Evolutionary conservation across 148 eudicot species (phyloP), one percentile per base, ranked within the genome.

Genomic region (Fagopyrum esculentum): DNA sequence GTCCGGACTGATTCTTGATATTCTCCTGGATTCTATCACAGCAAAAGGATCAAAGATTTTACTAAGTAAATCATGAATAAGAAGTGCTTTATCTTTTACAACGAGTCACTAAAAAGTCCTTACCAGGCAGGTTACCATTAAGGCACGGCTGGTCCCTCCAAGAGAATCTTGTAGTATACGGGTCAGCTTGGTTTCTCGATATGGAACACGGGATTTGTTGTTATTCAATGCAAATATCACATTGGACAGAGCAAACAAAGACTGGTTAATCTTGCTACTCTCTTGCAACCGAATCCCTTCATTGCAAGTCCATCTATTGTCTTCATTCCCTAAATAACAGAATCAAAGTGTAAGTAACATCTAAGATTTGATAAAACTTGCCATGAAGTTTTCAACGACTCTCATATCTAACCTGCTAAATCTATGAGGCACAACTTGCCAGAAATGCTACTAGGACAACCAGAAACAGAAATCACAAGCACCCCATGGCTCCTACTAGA

Each of bases 121-220:
- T 84, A 95, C 99, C 96, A 95, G 80, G 76, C 97, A 95, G 75
- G 99, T 96, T 22, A 95, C 86, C 99, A 95, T 92, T 50, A 95
- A 73, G 52, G 99, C 89, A 79, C 77, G 92, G 60, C 91, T 90
- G 74, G 87, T 90, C 75, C 96, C 94, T 73, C 99, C 99, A 69
- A 95, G 99, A 63, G 98, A 94, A 83, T 90, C 97, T 75, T 94
- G 97, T 71, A 94, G 74, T 74, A 94, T 87, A n/a, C 98, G 90
- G n/a, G 98, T 94, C 80, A 94, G 76, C 79, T 92, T 94, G 89
- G 89, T 94, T 77, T 94, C 98, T 81, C 98, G 79, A 63, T 90
- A 94, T 17, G 98, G 97, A 66, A 95, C 78, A 82, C 97, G 81
- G 6, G 85, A 69, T 72, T 83, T 79, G 75, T 83, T 87, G 81